Conservation (phyloP, 805 yeast genomes). For the Starmerella sirachaensis region DNA sequence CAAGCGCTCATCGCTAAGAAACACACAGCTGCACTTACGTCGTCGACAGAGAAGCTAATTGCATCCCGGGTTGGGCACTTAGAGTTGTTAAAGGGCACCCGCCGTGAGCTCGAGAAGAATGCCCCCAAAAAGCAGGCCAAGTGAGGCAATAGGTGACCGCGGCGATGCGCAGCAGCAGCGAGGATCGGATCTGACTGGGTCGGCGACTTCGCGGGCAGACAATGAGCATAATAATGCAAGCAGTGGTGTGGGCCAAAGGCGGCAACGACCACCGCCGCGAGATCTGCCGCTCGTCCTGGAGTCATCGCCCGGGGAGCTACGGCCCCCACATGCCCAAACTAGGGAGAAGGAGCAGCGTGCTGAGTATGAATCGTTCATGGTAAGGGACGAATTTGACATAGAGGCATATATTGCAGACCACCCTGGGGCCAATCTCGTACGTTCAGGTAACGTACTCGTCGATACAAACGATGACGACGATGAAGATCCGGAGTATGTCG, state of each 20-base stretch:
- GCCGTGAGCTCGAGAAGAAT: conserved; percentile 65
- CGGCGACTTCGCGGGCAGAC: too few relatives aligned
- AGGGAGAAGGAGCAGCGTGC: too few relatives aligned
- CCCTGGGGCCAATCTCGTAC: conserved; percentile 7
- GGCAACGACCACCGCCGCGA: conserved; percentile 2
- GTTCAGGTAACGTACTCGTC: conserved; percentile 2
- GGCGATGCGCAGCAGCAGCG: too few relatives aligned
- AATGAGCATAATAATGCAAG: too few relatives aligned
- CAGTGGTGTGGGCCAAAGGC: too few relatives aligned
- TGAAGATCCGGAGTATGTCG: neutral
- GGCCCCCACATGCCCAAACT: conserved; percentile 1
- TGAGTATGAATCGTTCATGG: conserved; percentile 7
- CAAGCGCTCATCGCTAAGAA: conserved; percentile 41
- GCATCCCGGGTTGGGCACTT: conserved; percentile 89
- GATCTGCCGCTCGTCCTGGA: conserved; percentile 16
- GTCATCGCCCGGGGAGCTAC: conserved; percentile 1
- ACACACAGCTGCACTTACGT: conserved; percentile 41
- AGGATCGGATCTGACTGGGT: conserved; percentile 1
- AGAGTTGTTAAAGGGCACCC: conserved; percentile 79
- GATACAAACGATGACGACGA: conserved; percentile 2
- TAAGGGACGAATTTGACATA: conserved; percentile 16
- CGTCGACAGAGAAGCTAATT: conserved; percentile 71
- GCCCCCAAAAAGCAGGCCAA: conserved; percentile 27
- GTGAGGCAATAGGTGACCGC: too few relatives aligned
- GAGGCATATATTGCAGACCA: conserved; percentile 14